Conservation (phyloP, 352 stramenopile genomes). For the Phytopythium ostracodes region DNA sequence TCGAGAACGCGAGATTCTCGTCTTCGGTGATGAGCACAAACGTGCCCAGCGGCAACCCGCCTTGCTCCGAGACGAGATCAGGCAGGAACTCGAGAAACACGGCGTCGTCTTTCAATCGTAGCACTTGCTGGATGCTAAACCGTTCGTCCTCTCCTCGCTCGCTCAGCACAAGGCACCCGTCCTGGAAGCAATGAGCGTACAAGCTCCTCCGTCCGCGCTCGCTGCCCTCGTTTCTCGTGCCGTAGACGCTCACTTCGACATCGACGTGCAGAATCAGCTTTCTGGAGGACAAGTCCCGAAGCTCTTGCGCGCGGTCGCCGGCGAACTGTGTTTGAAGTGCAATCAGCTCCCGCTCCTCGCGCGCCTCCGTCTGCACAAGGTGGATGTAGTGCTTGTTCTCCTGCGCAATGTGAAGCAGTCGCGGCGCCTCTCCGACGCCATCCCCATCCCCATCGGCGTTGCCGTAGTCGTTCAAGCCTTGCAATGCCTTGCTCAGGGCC, state of each 20-base stretch:
- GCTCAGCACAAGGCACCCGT: slow-evolving; percentile 30
- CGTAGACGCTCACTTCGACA: slow-evolving; percentile 13
- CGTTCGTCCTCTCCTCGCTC: slow-evolving; percentile 8
- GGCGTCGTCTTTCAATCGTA: slow-evolving; percentile 37
- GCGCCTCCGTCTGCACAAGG: slow-evolving; percentile 17
- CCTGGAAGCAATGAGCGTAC: slow-evolving; percentile 32
- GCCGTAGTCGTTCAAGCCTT: slow-evolving; percentile 5
- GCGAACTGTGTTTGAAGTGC: slow-evolving; percentile 23
- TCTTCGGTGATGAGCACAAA: slow-evolving; percentile 25
- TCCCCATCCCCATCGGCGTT: neutral
- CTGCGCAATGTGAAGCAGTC: slow-evolving; percentile 23
- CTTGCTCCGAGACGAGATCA: slow-evolving; percentile 18
- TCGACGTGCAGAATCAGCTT: slow-evolving; percentile 31
- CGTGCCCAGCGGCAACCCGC: neutral
- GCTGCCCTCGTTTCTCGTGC: neutral
- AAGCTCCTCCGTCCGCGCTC: slow-evolving; percentile 7
- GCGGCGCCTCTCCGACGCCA: slow-evolving; percentile 15
- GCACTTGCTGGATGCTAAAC: slow-evolving; percentile 18
- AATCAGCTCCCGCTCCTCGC: slow-evolving; percentile 28
- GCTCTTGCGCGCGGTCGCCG: slow-evolving; percentile 15
- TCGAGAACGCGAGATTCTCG: slow-evolving; percentile 15
- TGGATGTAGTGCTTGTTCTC: slow-evolving; percentile 30
- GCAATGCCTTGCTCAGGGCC: slow-evolving; percentile 21
- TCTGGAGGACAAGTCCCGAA: slow-evolving; percentile 22
- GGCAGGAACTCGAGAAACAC: slow-evolving; percentile 35